Evolutionary conservation across 2,329 filamentous ascomycete genomes (phyloP), one percentile per base, ranked within the genome.

Genomic region (Drechslera avenae): DNA sequence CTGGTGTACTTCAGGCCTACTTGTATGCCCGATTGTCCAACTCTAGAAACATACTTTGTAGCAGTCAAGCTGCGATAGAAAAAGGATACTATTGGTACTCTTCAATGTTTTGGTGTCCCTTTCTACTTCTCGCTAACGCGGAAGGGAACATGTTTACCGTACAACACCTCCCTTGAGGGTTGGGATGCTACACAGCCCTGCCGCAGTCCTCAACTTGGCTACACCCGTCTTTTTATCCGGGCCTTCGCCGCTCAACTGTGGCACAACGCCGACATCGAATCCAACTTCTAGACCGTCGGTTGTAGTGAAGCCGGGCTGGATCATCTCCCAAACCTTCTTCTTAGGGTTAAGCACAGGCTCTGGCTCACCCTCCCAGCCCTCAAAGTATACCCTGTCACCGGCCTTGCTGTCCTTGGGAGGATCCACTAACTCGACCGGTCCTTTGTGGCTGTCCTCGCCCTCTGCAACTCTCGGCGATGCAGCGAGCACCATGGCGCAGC

Each of bases 251-350:
- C 87, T 86, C 52, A 93, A 79, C 75, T 88, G 85, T 75, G 90
- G 87, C 30, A 96, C 90, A 37, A 80, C 86, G 36, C 77, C 82
- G 3, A 89, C 89, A 67, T 97, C 89, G 71, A 97, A 99, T 0
- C 83, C 91, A 30, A 96, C 93, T 76, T 92, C 89, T 43, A 93
- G 80, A 39, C 75, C 76, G 6, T 88, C 87, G 1, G 88, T 96
- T 6, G 93, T 99, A 23, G 90, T 96, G 78, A 97, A 97, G 0
- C 93, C 94, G 1, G 92, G 91, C 81, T 97, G 93, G 77, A 96
- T 90, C 8, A 83, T 90, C 82, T 99, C 94, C 92, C 93, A 97
- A 55, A 97, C 81, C 86, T 97, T 97, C 86, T 97, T 99, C 87
- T 99, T 99, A 51, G 94, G 94, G 82, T 97, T 99, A 50, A 99